These are phyloP conservation scores for Fusarium aywerte DNA, from an alignment of 2,329 filamentous ascomycete genomes.

Conservation along the genomic window DNA sequence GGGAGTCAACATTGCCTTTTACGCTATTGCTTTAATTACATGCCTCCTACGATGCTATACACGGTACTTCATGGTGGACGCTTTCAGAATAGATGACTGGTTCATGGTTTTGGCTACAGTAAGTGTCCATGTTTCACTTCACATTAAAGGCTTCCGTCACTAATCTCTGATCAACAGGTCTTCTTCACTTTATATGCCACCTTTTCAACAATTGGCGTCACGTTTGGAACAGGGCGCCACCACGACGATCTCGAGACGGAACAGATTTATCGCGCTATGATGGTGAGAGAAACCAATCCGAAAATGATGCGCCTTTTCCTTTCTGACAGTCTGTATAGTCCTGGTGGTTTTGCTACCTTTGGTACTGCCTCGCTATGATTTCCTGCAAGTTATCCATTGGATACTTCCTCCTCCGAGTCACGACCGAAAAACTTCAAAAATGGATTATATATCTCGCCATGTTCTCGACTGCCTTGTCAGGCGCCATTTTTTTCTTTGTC, in stretches of 20 bases:
- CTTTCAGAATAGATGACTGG: conserved; percentile 53
- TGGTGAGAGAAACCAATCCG: conserved; percentile 40
- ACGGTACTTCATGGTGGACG: conserved; percentile 48
- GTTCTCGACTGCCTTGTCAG: conserved; percentile 43
- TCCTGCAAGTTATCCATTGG: conserved; percentile 51
- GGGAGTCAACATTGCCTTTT: conserved; percentile 49
- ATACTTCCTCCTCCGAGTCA: conserved; percentile 50
- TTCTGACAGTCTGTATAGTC: conserved; percentile 24
- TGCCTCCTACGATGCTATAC: conserved; percentile 50
- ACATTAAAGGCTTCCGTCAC: conserved; percentile 30
- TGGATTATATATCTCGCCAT: conserved; percentile 48
- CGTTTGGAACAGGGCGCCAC: conserved; percentile 52
- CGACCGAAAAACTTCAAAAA: conserved; percentile 26
- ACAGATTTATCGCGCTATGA: conserved; percentile 45
- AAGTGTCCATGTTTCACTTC: neutral
- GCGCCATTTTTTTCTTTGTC: conserved; percentile 49
- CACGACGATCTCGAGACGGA: conserved; percentile 43
- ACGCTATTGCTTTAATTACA: conserved; percentile 41
- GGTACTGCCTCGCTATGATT: conserved; percentile 44
- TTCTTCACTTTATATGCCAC: conserved; percentile 29
- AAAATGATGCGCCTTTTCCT: neutral
- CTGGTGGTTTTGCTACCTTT: conserved; percentile 49
- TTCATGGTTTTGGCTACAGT: conserved; percentile 51
- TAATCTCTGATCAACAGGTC: conserved; percentile 43
- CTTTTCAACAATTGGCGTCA: conserved; percentile 43